Base-by-base conservation (phyloP, 768 basidiomycete species). In the Nidula microcarpa region DNA sequence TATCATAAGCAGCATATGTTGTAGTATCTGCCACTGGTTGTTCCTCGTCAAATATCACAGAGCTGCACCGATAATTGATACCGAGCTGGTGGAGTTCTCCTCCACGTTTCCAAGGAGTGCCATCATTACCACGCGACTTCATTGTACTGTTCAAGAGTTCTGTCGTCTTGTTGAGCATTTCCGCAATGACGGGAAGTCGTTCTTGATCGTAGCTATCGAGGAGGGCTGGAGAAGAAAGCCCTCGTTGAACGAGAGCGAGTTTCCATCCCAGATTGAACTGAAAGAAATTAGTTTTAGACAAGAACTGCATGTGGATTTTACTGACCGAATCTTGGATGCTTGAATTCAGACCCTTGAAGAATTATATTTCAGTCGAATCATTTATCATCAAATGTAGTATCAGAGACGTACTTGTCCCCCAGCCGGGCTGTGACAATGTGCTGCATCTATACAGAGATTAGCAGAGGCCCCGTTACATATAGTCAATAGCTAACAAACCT, bases 181-280 rank as follows among this genome's bases (percentile, higher is more conserved):
- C 68, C 0, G 69, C 69, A 48, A 79, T 73, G 33, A 80, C 71
- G 0, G 72, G 76, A 34, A 79, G 55, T 13, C 79, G 75, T 56
- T 80, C 79, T 11, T 64, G 47, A n/a, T 60, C 64, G 51, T 79
- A 80, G 0, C 73, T 66, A 32, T 71, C 62, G 3, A 80, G 72
- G 11, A 80, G 65, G 5, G 66, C 53, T 0, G 49, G 55, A 4
- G 68, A 60, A 2, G 77, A 65, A 32, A 71, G 55, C 1, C 68
- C 65, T 50, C 74, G 75, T 33, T 66, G 51, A 7, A 75, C 76
- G 3, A 76, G 64, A 2, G 76, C 65, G 9, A 79, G 56, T 55
- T 80, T 80, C 79, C 75, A 78, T 0, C 62, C 67, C 1, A 79
- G 59, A 55, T 79, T 79, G 57, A 68, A 60, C 72, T 77, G 53